Evolutionary conservation across 768 basidiomycete genomes (phyloP), one percentile per base, ranked within the genome.

Genomic region (Mycena galericulata): DNA sequence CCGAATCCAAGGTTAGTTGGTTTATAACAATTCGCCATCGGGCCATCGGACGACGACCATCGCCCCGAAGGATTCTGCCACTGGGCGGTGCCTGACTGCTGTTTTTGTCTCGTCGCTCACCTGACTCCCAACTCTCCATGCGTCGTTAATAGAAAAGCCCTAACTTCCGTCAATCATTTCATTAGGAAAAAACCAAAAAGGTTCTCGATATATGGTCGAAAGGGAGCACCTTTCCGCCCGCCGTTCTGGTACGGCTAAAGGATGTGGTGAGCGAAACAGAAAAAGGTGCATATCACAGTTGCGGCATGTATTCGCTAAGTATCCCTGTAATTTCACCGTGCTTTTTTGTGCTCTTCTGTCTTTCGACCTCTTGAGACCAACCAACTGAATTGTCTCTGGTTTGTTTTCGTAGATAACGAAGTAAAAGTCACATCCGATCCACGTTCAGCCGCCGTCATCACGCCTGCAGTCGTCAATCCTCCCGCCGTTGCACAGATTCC

Each of bases 161-260:
- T 88, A 80, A 88, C 85, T 69, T 73, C 65, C 34, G 70, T 70
- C 65, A 68, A 72, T 69, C 69, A 62, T 45, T 71, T 78, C 76
- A 71, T 75, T 75, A 98, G 97, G 97, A 98, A 85, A 99, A 99
- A 84, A 88, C 94, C 50, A 92, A 92, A 86, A 99, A 99, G 81
- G 90, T 99, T 76, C 89, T 97, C 80, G 98, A 98, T 82, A 98
- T 99, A 75, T 99, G 97, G 97, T 87, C 86, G 75, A 97, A 97
- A 80, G 89, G 90, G 65, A 89, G 86, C 80, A 97, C 97, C 54
- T 99, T 99, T 83, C 92, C 96, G 65, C 77, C 90, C 75, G 77
- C 86, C 73, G 89, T 93, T 77, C 82, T 97, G 75, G 83, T 89
- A 69, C 91, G 90, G 73, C 85, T 98, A 78, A 83, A 85, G 80